Evolutionary conservation across 2,329 filamentous ascomycete species (phyloP), one percentile per base, ranked within the genome.

Genomic region (Botrytis galanthina): DNA sequence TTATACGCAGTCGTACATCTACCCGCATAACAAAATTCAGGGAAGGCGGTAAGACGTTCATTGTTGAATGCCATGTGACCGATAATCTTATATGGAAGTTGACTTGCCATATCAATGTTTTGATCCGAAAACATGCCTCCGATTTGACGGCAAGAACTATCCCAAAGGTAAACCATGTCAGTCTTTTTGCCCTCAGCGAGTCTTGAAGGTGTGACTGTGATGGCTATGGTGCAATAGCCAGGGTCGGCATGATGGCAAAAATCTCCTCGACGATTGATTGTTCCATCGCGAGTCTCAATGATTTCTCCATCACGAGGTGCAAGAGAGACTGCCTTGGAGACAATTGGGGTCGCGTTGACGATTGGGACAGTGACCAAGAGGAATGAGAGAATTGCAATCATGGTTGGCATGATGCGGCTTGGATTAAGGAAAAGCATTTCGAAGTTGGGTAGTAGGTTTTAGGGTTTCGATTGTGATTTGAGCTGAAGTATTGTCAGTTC

Each of bases 51-150:
- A 57, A 57, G 51, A 18, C 51, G 51, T 57, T 57, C 0, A 7
- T 57, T 57, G 12, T 57, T 7, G 29, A 5, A 4, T 57, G 51
- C 51, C 51, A 57, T 57, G 51, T 57, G 51, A 29, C 66, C 66
- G 29, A 39, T 16, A 22, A 69, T 57, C 35, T 69, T 69, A n/a
- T 69, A 69, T 29, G 37, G 54, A 37, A 69, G 66, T 32, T 69
- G 66, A 32, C 66, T 69, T 39, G 66, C 35, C 35, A 35, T 37
- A 44, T 67, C 3, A 16, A 67, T 32, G 29, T 32, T 12, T 14
- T 29, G 39, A 18, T 2, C 29, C 22, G 26, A 20, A 12, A 7
- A 35, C 20, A 22, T 35, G 35, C 46, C 46, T n/a, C 32, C 66
- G 1, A 69, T 69, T n/a, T 4, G 14, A n/a, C n/a, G 35, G 32